Conservation (phyloP, 306 rosid genomes). For the Comarum palustre region DNA sequence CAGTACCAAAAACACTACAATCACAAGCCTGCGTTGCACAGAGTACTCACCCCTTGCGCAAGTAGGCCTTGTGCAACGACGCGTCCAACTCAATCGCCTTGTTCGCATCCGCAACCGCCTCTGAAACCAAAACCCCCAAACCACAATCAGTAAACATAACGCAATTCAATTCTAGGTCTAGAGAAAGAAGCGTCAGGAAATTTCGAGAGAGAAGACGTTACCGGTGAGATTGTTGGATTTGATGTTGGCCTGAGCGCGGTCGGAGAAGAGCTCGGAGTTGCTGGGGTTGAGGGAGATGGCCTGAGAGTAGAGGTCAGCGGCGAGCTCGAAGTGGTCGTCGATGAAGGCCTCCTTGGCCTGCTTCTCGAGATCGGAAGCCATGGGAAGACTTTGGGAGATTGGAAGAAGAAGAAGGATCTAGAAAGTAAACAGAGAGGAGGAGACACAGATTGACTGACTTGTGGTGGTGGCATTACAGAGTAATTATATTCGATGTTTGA, state of each 20-base stretch:
- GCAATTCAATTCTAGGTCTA: not conserved
- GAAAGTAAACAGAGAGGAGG: conserved; percentile 12
- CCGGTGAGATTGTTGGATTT: conserved; percentile 62
- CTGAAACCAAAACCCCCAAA: conserved; percentile 31
- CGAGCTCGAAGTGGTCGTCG: conserved; percentile 78
- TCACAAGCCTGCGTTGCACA: not conserved
- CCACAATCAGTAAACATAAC: not conserved
- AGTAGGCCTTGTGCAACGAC: conserved; percentile 57
- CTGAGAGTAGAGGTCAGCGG: conserved; percentile 56
- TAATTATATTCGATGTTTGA: not conserved
- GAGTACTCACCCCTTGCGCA: conserved; percentile 74
- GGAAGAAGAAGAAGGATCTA: conserved; percentile 19
- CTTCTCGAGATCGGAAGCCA: conserved; percentile 83
- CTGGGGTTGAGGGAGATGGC: conserved; percentile 62
- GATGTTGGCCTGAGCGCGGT: conserved; percentile 96
- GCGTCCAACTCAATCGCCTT: conserved; percentile 75
- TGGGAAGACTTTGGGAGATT: conserved; percentile 16
- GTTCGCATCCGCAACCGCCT: conserved; percentile 78
- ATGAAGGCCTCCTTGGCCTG: conserved; percentile 74
- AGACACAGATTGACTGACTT: conserved; percentile 7
- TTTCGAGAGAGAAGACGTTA: conserved; percentile 8
- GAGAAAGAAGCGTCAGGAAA: not conserved
- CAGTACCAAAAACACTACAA: not conserved
- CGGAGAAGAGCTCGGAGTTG: conserved; percentile 51
- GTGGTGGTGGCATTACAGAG: not conserved